Percentiles rank a stretch among this genome's conserved stretches.
These are phyloP conservation scores for Xylariales sp. DNA, from an alignment of 2,329 filamentous ascomycete species.

Conservation along the genomic window DNA sequence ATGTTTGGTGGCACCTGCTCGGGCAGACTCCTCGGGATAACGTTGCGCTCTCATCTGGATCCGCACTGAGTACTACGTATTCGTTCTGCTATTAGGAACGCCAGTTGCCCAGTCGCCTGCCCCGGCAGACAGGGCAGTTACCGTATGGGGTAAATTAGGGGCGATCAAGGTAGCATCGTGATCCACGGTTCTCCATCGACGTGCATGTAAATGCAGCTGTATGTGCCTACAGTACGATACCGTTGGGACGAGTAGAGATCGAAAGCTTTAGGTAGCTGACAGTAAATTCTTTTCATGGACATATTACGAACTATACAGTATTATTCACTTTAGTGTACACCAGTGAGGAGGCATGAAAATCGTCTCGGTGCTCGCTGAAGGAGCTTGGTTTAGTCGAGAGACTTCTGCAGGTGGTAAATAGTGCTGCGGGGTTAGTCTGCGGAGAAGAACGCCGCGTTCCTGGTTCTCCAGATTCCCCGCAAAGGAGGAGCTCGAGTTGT, in stretches of 20 bases:
- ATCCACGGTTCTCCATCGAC: slow-evolving; percentile 17
- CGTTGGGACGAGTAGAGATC: neutral
- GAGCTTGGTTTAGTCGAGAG: neutral
- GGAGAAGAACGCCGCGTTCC: slow-evolving; percentile 14
- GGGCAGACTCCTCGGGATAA: slow-evolving; percentile 11
- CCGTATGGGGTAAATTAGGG: slow-evolving; percentile 17
- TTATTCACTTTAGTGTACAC: neutral
- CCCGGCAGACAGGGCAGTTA: slow-evolving; percentile 23
- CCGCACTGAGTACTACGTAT: slow-evolving; percentile 30
- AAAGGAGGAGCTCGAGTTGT: neutral
- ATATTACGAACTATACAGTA: neutral
- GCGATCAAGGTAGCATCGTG: slow-evolving; percentile 3
- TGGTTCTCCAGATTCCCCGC: slow-evolving; percentile 16
- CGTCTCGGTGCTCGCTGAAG: neutral
- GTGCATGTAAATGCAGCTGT: slow-evolving; percentile 1
- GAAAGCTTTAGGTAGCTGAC: neutral
- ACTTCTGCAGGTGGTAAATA: neutral
- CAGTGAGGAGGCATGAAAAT: neutral
- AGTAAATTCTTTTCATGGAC: neutral
- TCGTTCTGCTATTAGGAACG: neutral
- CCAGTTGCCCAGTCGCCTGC: slow-evolving; percentile 11
- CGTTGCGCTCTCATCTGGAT: slow-evolving; percentile 11
- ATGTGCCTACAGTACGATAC: neutral
- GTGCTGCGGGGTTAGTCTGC: slow-evolving; percentile 18
- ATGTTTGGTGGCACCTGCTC: neutral